Evolutionary conservation across 2,329 filamentous ascomycete species (phyloP), one percentile per base, ranked within the genome.

Genomic region (Chrysoporthe puriensis): DNA sequence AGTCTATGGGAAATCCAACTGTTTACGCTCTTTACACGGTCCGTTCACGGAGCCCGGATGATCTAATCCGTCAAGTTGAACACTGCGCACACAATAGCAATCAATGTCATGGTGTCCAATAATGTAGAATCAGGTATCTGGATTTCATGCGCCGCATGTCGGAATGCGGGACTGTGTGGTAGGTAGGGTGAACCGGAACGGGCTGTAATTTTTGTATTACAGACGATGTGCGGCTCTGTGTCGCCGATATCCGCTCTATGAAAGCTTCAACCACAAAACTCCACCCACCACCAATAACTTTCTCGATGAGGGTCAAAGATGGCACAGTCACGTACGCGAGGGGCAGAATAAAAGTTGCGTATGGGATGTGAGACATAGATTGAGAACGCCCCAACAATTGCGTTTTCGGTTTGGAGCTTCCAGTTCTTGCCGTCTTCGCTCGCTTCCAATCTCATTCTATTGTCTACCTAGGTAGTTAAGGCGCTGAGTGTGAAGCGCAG

Each of bases 1-100:
- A 69, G 68, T 62, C 46, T 64, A 18, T 44, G 42, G 16, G 40
- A 43, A 64, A 59, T 52, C 65, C 65, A 65, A 69, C 62, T 69
- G 50, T 63, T 48, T 61, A 63, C 68, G 59, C 66, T 69, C 66
- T 61, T 69, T 66, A 21, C 40, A 57, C 48, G n/a, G n/a, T n/a
- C 44, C 48, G 3, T 18, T 34, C 40, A 40, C 34, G 6, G 11
- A n/a, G 8, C 16, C 16, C 11, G 14, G 13, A 46, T 46, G 26
- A 26, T 26, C 26, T 26, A 26, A 26, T 26, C 26, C 26, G 26
- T 26, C 26, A 26, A 26, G 26, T 26, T 26, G 26, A 26, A 26
- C 26, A 26, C 26, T 9, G 36, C 9, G 9, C 36, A 9, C 36
- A 40, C 36, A 6, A 6, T 40, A 9, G 36, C 9, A 40, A 40